Evolutionary conservation across 345 rosid genomes (phyloP).

Genomic region (Bruguiera parviflora): DNA sequence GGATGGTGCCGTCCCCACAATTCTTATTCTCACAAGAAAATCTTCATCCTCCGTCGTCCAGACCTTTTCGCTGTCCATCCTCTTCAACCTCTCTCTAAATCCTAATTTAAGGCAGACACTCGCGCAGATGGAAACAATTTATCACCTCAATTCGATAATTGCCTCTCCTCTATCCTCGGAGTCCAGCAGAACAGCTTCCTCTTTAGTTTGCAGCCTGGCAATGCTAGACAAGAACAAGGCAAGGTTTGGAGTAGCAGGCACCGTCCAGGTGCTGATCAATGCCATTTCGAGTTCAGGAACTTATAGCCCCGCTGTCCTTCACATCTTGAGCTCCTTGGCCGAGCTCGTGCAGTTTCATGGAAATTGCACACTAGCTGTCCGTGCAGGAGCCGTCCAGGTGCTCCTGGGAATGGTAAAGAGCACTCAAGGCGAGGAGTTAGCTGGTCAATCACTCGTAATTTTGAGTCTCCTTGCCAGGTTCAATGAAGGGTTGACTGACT

Average conservation of each 20-base stretch:
- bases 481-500: conserved; percentile 43
- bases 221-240: conserved; percentile 71
- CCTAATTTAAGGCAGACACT: conserved; percentile 48
- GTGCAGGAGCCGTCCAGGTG: conserved; percentile 34
- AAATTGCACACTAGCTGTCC: conserved; percentile 57
- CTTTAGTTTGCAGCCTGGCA: conserved; percentile 57
- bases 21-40: conserved; percentile 33
- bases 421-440: conserved; percentile 29
- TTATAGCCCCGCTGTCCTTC: conserved; percentile 28
- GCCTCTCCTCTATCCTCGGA: conserved; percentile 29
- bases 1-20: conserved; percentile 34
- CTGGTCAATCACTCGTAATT: conserved; percentile 40
- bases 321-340: conserved; percentile 46
- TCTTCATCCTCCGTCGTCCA: conserved; percentile 30
- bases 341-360: conserved; percentile 67
- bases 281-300: conserved; percentile 32
- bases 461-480: conserved; percentile 47
- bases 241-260: conserved; percentile 56
- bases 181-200: conserved; percentile 37
- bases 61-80: conserved; percentile 40
- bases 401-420: conserved; percentile 33
- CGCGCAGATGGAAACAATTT: conserved; percentile 44
- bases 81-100: conserved; percentile 58
- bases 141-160: conserved; percentile 43
- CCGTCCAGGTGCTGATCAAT: conserved; percentile 37